phyloP scores from a whole-genome alignment of 257 asterid genomes.

The Solanum rostratum region DNA sequence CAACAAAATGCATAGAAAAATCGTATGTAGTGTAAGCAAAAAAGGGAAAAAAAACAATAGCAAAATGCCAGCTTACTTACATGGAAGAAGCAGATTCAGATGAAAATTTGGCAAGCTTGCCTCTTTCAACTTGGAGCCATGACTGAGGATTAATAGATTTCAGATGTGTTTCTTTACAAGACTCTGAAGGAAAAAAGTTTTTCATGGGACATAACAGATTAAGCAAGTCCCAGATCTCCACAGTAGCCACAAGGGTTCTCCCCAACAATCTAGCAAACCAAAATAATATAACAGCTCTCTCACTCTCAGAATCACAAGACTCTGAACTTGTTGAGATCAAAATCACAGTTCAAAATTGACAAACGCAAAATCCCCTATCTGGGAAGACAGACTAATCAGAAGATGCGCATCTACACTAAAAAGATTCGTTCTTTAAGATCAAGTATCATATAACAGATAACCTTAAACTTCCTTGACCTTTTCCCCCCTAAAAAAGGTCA shows the following conservation, averaged over 20 bases:
- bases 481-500: neutral
- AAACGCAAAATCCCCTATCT: slow-evolving; percentile 4
- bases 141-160: slow-evolving; percentile 79
- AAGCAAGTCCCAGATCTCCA: slow-evolving; percentile 89
- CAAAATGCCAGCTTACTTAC: slow-evolving; percentile 28
- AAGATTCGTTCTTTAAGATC: neutral
- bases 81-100: slow-evolving; percentile 63
- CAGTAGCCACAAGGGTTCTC: slow-evolving; percentile 35
- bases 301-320: slow-evolving; percentile 2
- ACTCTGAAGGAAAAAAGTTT: slow-evolving; percentile 74
- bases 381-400: neutral
- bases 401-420: neutral
- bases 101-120: slow-evolving; percentile 65
- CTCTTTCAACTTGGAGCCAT: slow-evolving; percentile 99
- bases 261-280: slow-evolving; percentile 4
- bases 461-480: neutral
- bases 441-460: slow-evolving; percentile 4
- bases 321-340: neutral
- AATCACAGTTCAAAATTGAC: slow-evolving; percentile 1
- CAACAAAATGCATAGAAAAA: neutral
- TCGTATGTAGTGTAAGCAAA: neutral
- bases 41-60: neutral
- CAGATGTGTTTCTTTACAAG: slow-evolving; percentile 69
- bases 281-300: slow-evolving; percentile 1
- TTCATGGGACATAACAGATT: slow-evolving; percentile 88